Conservation (phyloP, 768 basidiomycete genomes). For the Leucocoprinus sp. region DNA sequence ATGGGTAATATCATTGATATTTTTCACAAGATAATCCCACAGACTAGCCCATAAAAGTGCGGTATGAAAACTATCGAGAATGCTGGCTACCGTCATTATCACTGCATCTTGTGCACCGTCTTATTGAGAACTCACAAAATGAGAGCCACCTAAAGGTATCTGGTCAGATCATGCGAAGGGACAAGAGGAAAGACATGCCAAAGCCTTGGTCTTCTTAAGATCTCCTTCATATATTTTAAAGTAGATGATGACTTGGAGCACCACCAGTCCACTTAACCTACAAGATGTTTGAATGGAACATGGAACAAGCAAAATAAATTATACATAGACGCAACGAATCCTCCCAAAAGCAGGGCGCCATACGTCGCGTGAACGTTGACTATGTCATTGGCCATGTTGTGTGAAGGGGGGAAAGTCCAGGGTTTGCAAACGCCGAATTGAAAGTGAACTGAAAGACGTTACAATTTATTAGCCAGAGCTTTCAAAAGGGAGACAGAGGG, state of each 20-base stretch:
- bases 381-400: too few species aligned
- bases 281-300: neutral
- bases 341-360: slow-evolving; percentile 32
- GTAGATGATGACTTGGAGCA: slow-evolving; percentile 26
- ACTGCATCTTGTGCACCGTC: slow-evolving; percentile 8
- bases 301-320: slow-evolving; percentile 6
- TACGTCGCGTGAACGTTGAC: slow-evolving; percentile 25
- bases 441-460: too few species aligned
- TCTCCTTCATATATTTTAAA: slow-evolving; percentile 27
- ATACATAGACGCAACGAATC: slow-evolving; percentile 28
- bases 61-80: slow-evolving; percentile 31
- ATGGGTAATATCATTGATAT: slow-evolving; percentile 20
- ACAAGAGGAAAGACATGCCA: slow-evolving; percentile 17
- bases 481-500: too few species aligned
- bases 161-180: neutral
- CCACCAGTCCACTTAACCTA: slow-evolving; percentile 24
- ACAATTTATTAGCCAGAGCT: neutral
- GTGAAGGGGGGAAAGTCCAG: slow-evolving; percentile 5
- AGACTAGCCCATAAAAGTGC: slow-evolving; percentile 28
- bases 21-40: slow-evolving; percentile 30
- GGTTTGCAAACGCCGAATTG: neutral
- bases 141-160: slow-evolving; percentile 21
- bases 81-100: slow-evolving; percentile 17
- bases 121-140: slow-evolving; percentile 23
- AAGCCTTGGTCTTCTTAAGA: slow-evolving; percentile 16